A percentile compares a stretch with the other conserved stretches of the same genome.
These are phyloP conservation scores for Zygotorulaspora mrakii DNA, from an alignment of 1,139 yeast species.

Conservation along the genomic window DNA sequence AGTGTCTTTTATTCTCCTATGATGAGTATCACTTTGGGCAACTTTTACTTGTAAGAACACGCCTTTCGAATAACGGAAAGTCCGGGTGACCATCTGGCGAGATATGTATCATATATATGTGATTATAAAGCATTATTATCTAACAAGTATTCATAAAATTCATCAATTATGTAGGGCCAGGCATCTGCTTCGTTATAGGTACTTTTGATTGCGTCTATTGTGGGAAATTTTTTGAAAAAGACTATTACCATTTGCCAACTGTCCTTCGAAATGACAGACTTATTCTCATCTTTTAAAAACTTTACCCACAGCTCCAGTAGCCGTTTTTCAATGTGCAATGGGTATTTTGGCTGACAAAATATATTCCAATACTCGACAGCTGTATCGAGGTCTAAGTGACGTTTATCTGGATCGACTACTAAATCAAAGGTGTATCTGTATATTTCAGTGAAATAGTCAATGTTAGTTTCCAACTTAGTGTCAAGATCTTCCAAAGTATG, in stretches of 20 bases:
- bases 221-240: slow-evolving; percentile 53
- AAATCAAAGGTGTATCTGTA: slow-evolving; percentile 71
- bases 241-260: slow-evolving; percentile 81
- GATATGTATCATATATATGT: neutral
- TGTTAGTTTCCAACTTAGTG: slow-evolving; percentile 38
- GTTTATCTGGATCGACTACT: slow-evolving; percentile 58
- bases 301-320: slow-evolving; percentile 39
- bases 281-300: slow-evolving; percentile 23
- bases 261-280: slow-evolving; percentile 55
- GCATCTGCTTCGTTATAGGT: slow-evolving; percentile 76
- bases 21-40: neutral
- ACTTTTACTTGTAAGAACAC: neutral
- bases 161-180: slow-evolving; percentile 91
- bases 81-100: slow-evolving; percentile 1
- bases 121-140: slow-evolving; percentile 15
- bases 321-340: slow-evolving; percentile 51
- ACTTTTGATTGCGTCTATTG: slow-evolving; percentile 47
- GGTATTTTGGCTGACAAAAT: slow-evolving; percentile 44
- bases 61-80: neutral
- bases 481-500: slow-evolving; percentile 42
- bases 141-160: slow-evolving; percentile 61
- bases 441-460: slow-evolving; percentile 48
- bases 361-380: slow-evolving; percentile 79
- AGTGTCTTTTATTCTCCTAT: neutral
- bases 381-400: slow-evolving; percentile 55